Percentiles rank a stretch among this genome's conserved stretches.
These are phyloP conservation scores for Plasmopara muralis DNA, from an alignment of 352 stramenopile species.

Conservation along the genomic window DNA sequence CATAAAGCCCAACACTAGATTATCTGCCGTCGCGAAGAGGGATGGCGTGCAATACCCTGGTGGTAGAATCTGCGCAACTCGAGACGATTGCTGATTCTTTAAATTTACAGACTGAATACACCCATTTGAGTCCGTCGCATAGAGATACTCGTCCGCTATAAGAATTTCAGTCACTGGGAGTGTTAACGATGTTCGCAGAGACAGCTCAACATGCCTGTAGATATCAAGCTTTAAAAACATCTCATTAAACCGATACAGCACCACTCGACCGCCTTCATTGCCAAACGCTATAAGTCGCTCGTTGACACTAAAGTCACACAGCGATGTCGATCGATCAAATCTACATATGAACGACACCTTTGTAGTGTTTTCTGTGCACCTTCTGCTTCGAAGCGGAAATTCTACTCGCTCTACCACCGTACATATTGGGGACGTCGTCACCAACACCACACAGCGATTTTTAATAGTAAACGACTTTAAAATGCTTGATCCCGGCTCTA, in stretches of 20 bases:
- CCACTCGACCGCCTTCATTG: constrained; percentile 16
- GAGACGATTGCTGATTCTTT: constrained; percentile 41
- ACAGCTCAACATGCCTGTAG: constrained; percentile 22
- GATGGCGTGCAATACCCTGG: constrained; percentile 2
- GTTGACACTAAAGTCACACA: constrained; percentile 22
- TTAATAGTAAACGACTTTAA: constrained; percentile 23
- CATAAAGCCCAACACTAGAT: constrained; percentile 27
- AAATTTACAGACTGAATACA: constrained; percentile 37
- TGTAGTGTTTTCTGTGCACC: constrained; percentile 1
- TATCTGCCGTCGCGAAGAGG: constrained; percentile 24
- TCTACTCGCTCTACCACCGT: constrained; percentile 20
- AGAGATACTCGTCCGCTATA: constrained; percentile 23
- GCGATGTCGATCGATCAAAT: constrained; percentile 9
- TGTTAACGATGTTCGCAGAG: constrained; percentile 17
- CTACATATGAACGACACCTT: constrained; percentile 1
- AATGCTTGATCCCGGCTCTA: constrained; percentile 11
- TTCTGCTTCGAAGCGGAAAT: constrained; percentile 10
- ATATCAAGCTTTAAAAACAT: constrained; percentile 20
- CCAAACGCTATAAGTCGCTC: constrained; percentile 24
- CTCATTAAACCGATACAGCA: constrained; percentile 29
- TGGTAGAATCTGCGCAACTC: constrained; percentile 17
- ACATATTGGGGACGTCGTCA: constrained; percentile 13
- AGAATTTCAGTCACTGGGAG: constrained; percentile 20
- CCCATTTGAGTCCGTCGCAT: constrained; percentile 26
- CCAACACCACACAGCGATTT: constrained; percentile 21